phyloP scores from a whole-genome alignment of 208 protist genomes.

The Acanthamoeba rhysodes region DNA sequence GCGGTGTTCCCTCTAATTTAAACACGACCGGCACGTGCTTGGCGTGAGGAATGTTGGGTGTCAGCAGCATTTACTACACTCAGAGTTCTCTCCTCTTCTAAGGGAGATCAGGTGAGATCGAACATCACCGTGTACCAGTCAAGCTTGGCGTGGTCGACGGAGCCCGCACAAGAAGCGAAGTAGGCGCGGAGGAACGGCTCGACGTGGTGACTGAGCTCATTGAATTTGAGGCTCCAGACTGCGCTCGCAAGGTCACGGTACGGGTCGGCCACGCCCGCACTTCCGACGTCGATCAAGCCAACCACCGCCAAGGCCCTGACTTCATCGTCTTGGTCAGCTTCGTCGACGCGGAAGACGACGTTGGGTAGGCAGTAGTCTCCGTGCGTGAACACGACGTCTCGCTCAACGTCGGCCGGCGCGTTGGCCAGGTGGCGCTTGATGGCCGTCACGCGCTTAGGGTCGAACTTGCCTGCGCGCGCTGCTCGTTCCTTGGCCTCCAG shows the following conservation, averaged over 20 bases:
- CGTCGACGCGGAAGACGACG: not conserved
- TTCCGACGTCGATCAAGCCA: not conserved
- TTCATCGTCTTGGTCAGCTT: not conserved
- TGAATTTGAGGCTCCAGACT: conserved; percentile 8
- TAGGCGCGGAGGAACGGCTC: not conserved
- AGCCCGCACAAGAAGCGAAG: not conserved
- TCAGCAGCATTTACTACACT: too few species aligned
- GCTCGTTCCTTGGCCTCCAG: not conserved
- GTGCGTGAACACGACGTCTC: not conserved
- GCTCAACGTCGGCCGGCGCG: not conserved
- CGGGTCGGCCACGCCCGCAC: not conserved
- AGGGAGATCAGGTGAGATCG: too few species aligned
- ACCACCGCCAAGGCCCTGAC: not conserved
- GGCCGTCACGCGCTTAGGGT: not conserved
- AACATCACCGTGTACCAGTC: not conserved
- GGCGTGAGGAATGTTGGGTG: too few species aligned
- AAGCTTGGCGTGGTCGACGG: conserved; percentile 4
- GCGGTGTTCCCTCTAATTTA: too few species aligned
- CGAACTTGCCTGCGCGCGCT: not conserved
- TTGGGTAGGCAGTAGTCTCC: conserved; percentile 30
- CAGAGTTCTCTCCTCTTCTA: too few species aligned
- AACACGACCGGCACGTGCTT: too few species aligned
- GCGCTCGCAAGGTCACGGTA: conserved; percentile 12
- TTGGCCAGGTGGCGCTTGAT: not conserved
- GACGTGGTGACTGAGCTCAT: not conserved